Base-by-base conservation (phyloP, 1,139 yeast species). In the Geotrichum klebahnii region DNA sequence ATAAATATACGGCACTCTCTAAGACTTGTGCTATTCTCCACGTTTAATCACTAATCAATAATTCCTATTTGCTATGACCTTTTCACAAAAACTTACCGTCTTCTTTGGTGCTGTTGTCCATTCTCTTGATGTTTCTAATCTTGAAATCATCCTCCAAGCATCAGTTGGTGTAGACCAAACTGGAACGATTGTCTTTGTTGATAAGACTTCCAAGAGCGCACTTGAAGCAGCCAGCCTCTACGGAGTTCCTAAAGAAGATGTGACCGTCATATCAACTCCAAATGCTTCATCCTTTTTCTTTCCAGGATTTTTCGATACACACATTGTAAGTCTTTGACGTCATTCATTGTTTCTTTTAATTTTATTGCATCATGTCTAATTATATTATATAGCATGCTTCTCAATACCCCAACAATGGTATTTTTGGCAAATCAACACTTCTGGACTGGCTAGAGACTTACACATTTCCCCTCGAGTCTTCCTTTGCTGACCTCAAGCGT, bases 241-340 rank as follows among this genome's bases (percentile, higher is more conserved):
- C 42, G 61, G 56, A 14, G 52, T 57, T 53, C 12, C 43, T 5
- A 59, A 46, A 19, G 45, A 32, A 12, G 55, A 52, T 10, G 48
- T 52, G 5, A 50, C 46, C 5, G 53, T 48, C 4, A 52, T 57
- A 6, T 32, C 68, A 46, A 68, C 52, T 16, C 36, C 36, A 16
- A 37, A 34, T 2, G 46, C 50, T 3, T 34, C 53, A 16, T 53
- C 75, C 48, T 89, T 90, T 65, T 79, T 84, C 60, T 80, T 87
- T 61, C 98, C 98, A 0, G 98, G 98, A 0, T 89, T 92, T 60
- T 72, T 92, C 12, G 98, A 92, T 63, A 89, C 97, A 1, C 98
- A 92, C 64, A 88, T 89, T 54, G 51, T 51, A 43, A 35, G 55
- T 44, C 4, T 5, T 2, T 9, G 16, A 48, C 29, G 16, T 12